A percentile compares a stretch with the other conserved stretches of the same genome.
phyloP scores from a whole-genome alignment of 208 protist species.

The Leptomonas seymouri region DNA sequence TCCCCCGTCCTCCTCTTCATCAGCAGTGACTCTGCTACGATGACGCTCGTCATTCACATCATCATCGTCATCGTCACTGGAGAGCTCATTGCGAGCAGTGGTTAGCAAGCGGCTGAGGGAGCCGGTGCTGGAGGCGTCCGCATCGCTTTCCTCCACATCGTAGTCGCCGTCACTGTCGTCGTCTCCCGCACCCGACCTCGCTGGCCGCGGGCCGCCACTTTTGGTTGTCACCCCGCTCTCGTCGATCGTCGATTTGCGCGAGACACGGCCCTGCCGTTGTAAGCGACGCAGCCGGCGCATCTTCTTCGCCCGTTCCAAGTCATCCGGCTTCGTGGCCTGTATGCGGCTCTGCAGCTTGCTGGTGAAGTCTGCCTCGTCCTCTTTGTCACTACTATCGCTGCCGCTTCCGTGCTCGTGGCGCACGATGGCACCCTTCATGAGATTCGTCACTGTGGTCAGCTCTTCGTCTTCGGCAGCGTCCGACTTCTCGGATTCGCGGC shows the following conservation, averaged over 20 bases:
- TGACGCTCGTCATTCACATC: conserved; percentile 19
- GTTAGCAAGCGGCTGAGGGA: conserved; percentile 34
- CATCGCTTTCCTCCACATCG: conserved; percentile 32
- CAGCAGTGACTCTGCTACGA: not conserved
- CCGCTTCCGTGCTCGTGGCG: conserved; percentile 26
- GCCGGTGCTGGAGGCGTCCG: conserved; percentile 26
- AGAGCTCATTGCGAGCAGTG: conserved; percentile 26
- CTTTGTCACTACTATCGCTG: conserved; percentile 9
- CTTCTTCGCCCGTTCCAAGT: conserved; percentile 73
- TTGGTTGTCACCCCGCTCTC: conserved; percentile 42
- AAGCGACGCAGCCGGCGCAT: conserved; percentile 78
- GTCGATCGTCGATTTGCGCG: conserved; percentile 66
- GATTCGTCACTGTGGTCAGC: conserved; percentile 24
- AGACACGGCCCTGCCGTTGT: conserved; percentile 65
- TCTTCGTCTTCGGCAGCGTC: conserved; percentile 14
- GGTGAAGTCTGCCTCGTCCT: conserved; percentile 44
- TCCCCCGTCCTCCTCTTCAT: conserved; percentile 2
- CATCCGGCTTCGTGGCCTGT: conserved; percentile 39
- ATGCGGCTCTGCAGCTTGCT: conserved; percentile 60
- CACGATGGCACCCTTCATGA: conserved; percentile 49
- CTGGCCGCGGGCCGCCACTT: conserved; percentile 23
- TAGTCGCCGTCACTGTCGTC: conserved; percentile 28
- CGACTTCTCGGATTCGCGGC: not conserved
- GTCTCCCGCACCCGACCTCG: no score
- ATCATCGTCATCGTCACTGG: conserved; percentile 39